Evolutionary conservation across 1,284 basidiomycete species (phyloP).

Genomic region (Apiotrichum sp.): DNA sequence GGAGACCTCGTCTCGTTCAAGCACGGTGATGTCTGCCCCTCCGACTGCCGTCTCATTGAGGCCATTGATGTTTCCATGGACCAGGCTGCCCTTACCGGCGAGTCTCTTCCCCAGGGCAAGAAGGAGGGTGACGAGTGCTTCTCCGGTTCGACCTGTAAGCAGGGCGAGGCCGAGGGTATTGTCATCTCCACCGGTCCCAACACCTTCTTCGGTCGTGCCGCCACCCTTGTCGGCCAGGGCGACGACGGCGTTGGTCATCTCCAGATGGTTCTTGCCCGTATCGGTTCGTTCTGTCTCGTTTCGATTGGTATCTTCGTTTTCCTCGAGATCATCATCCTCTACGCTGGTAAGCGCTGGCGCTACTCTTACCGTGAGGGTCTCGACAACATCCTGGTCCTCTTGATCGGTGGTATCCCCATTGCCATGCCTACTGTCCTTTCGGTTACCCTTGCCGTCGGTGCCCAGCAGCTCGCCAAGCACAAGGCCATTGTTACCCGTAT

Average conservation of each 20-base stretch:
- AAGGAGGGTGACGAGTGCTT: conserved; percentile 91
- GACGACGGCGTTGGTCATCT: conserved; percentile 95
- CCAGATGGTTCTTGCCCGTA: conserved; percentile 94
- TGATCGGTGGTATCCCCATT: conserved; percentile 98
- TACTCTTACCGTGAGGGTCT: conserved; percentile 89
- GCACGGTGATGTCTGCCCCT: conserved; percentile 94
- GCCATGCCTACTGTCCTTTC: conserved; percentile 96
- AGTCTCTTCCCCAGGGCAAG: conserved; percentile 86
- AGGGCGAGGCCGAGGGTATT: conserved; percentile 94
- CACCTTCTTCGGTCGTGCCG: conserved; percentile 93
- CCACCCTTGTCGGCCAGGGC: conserved; percentile 89
- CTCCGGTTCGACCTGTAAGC: conserved; percentile 95
- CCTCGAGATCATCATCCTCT: conserved; percentile 81
- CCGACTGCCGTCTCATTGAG: conserved; percentile 90
- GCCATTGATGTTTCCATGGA: conserved; percentile 94
- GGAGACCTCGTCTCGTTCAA: conserved; percentile 95
- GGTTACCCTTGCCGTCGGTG: conserved; percentile 94
- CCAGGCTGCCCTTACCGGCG: conserved; percentile 92
- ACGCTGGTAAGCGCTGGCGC: conserved; percentile 75
- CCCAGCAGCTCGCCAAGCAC: conserved; percentile 95
- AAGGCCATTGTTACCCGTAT: conserved; percentile 98
- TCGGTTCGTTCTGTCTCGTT: conserved; percentile 90
- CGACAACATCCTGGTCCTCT: conserved; percentile 90
- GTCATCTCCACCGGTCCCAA: conserved; percentile 94
- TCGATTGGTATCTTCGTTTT: conserved; percentile 89